phyloP scores from a whole-genome alignment of 2,329 filamentous ascomycete species.

The Trichophyton simii region DNA sequence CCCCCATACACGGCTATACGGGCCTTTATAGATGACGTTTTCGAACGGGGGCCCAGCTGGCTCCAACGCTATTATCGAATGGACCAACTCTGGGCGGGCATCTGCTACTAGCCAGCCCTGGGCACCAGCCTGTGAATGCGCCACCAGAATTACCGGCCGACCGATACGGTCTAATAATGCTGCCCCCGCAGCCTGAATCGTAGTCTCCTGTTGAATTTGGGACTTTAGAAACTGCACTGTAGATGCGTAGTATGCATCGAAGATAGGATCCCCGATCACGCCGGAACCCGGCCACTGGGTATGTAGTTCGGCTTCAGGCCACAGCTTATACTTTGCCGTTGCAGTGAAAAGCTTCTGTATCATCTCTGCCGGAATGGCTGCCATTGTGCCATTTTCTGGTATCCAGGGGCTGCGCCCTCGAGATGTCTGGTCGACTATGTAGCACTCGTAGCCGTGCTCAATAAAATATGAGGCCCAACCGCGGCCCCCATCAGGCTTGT shows the following conservation, averaged over 20 bases:
- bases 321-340: slow-evolving; percentile 11
- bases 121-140: slow-evolving; percentile 40
- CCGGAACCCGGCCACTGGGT: slow-evolving; percentile 31
- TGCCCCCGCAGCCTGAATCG: slow-evolving; percentile 26
- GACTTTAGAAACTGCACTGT: slow-evolving; percentile 30
- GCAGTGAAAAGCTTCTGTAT: slow-evolving; percentile 18
- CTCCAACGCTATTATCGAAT: slow-evolving; percentile 41
- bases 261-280: slow-evolving; percentile 20
- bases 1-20: slow-evolving; percentile 30
- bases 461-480: slow-evolving; percentile 37
- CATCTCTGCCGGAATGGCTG: slow-evolving; percentile 8
- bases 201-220: slow-evolving; percentile 18
- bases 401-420: slow-evolving; percentile 19
- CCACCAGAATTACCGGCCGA: slow-evolving; percentile 24
- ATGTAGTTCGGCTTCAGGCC: slow-evolving; percentile 28
- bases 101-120: slow-evolving; percentile 38
- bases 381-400: slow-evolving; percentile 10
- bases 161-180: slow-evolving; percentile 19
- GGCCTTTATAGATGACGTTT: slow-evolving; percentile 28
- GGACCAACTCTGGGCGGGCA: slow-evolving; percentile 35
- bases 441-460: slow-evolving; percentile 31
- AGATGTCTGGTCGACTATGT: slow-evolving; percentile 27
- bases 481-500: slow-evolving; percentile 33
- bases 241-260: slow-evolving; percentile 22
- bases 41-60: slow-evolving; percentile 42